Evolutionary conservation across 225 moss, liverwort and hornwort genomes (phyloP), one percentile per base, ranked within the genome.

Genomic region (Polytrichum formosum): DNA sequence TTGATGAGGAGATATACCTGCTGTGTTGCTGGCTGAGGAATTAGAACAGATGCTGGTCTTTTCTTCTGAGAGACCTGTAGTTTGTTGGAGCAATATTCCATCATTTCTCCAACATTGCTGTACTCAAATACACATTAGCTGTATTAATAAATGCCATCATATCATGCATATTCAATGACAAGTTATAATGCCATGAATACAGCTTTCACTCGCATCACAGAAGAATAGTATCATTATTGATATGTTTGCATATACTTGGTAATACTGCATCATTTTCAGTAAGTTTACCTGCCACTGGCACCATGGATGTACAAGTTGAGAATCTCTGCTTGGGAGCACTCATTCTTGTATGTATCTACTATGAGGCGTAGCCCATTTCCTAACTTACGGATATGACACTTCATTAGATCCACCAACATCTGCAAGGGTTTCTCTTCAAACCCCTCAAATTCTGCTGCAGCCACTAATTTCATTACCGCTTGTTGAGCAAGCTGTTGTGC

Each of bases 361-460:
- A 91, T 79, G 64, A 77, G 75, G 67, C 85, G 85, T 69, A 93
- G 83, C 59, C 79, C 74, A 68, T 75, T 81, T 72, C 93, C 91
- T 79, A 91, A 63, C 71, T 85, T 93, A 63, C 80, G 81, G 26
- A 93, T 64, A 59, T 82, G 89, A 54, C 78, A 70, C 67, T 61
- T 72, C 62, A 93, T 67, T 33, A 93, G 8, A 70, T 93, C 89
- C 72, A 72, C 85, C 26, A 93, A 77, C 63, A 87, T 78, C 68
- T 83, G 83, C 74, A 93, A 67, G 56, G 93, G 80, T 53, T 76
- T 79, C 70, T 93, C 85, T 79, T 87, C 91, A 65, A 89, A 64
- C 17, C 91, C 93, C 64, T 93, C 93, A 74, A 89, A 93, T 31
- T 89, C 93, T 67, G 91, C 87, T 69, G 79, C 83, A 75, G 80